Conservation (phyloP, 805 yeast species). For the Danielozyma ontarioensis region DNA sequence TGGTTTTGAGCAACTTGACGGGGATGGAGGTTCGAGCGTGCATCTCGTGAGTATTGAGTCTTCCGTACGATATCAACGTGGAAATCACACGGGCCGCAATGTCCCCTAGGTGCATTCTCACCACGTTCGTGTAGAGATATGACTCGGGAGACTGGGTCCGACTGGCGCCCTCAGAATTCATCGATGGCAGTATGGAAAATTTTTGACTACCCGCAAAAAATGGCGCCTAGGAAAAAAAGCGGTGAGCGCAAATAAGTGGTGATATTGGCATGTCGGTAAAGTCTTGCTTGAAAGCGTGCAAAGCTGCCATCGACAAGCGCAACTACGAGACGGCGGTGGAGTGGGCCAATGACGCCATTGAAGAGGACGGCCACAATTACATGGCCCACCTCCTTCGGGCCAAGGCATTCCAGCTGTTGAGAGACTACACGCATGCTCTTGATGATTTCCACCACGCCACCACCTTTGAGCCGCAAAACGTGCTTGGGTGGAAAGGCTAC, state of each 20-base stretch:
- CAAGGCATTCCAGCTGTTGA: slow-evolving; percentile 52
- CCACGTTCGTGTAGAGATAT: slow-evolving; percentile 50
- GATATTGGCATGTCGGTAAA: slow-evolving; percentile 22
- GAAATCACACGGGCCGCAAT: slow-evolving; percentile 63
- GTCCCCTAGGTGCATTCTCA: slow-evolving; percentile 62
- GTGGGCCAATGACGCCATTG: slow-evolving; percentile 50
- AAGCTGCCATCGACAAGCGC: slow-evolving; percentile 44
- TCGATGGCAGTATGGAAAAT: no score
- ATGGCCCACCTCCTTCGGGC: slow-evolving; percentile 70
- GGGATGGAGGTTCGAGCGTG: slow-evolving; percentile 43
- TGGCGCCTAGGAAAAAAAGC: no score
- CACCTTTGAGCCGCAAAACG: slow-evolving; percentile 42
- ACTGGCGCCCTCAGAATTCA: no score
- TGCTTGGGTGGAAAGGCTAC: slow-evolving; percentile 81
- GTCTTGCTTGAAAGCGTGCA: slow-evolving; percentile 32
- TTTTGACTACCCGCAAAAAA: neutral
- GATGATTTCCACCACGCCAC: slow-evolving; percentile 47
- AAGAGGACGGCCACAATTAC: slow-evolving; percentile 51
- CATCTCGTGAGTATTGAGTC: slow-evolving; percentile 55
- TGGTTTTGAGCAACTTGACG: slow-evolving; percentile 48
- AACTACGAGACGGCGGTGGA: slow-evolving; percentile 63
- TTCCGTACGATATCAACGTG: slow-evolving; percentile 59
- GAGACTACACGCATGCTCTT: slow-evolving; percentile 34
- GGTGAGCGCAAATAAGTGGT: no score
- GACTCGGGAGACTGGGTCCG: slow-evolving; percentile 60